Percentiles rank a stretch among this genome's conserved stretches.
phyloP scores from a whole-genome alignment of 176 grass and related monocot genomes.

The Aegilops bicornis region DNA sequence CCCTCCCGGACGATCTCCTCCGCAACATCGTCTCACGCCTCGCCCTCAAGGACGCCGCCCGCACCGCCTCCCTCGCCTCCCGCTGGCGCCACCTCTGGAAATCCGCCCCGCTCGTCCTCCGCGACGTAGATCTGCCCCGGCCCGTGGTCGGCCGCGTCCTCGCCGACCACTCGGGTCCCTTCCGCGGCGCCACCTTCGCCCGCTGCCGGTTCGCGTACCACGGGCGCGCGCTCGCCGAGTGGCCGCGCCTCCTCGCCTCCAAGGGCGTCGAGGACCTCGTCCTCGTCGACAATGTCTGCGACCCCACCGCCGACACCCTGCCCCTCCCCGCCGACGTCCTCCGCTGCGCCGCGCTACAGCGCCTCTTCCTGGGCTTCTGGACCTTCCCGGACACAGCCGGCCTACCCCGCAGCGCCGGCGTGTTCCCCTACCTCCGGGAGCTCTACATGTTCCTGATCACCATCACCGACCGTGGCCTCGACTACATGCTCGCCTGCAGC shows the following conservation, averaged over 20 bases:
- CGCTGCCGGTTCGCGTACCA: background rate
- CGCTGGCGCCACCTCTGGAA: background rate
- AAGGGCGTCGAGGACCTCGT: background rate
- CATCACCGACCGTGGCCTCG: background rate
- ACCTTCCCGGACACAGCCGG: background rate
- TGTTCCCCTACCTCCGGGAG: background rate
- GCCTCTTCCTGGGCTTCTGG: slow-evolving; percentile 14
- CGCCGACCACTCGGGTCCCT: background rate
- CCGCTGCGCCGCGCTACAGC: slow-evolving; percentile 7
- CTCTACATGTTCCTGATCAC: background rate
- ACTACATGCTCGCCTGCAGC: slow-evolving; percentile 12
- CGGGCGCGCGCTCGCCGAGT: background rate
- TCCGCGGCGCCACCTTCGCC: background rate
- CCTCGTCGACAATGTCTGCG: background rate
- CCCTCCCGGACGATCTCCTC: background rate
- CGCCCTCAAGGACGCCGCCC: background rate
- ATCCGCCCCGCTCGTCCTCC: background rate
- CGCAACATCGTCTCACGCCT: slow-evolving; percentile 2
- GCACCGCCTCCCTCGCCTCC: background rate
- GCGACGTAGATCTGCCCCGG: background rate
- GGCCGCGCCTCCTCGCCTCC: slow-evolving; percentile 4
- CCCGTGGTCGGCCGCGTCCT: background rate
- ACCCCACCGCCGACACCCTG: background rate
- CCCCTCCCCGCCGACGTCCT: background rate
- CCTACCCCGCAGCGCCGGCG: background rate